Percentiles rank a stretch among this genome's conserved stretches.
These are phyloP conservation scores for Dysphania ambrosioides DNA, from an alignment of 148 eudicot species.

Conservation along the genomic window DNA sequence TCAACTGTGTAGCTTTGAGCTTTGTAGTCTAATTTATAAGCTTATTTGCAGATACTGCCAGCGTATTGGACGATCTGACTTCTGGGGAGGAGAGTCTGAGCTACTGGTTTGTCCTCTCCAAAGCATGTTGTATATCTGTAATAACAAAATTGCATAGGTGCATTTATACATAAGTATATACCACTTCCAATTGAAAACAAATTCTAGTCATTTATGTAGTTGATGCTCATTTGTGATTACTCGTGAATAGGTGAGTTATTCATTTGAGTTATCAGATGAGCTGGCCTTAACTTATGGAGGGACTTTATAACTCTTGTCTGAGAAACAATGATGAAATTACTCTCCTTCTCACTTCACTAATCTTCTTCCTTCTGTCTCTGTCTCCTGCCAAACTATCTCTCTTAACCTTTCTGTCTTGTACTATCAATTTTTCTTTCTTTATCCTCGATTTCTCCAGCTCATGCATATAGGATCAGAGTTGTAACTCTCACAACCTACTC, in stretches of 20 bases:
- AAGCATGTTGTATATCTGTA: not conserved
- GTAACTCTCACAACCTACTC: too few species aligned
- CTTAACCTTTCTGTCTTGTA: too few species aligned
- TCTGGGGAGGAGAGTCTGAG: constrained; percentile 99
- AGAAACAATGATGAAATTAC: not conserved
- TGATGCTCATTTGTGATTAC: not conserved
- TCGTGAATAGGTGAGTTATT: not conserved
- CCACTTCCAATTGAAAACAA: too few species aligned
- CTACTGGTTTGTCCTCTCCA: constrained; percentile 62
- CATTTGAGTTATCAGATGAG: not conserved
- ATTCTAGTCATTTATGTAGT: too few species aligned
- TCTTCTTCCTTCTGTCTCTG: too few species aligned
- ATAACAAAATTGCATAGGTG: not conserved
- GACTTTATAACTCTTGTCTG: not conserved
- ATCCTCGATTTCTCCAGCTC: too few species aligned
- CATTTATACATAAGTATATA: too few species aligned
- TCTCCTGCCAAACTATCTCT: too few species aligned
- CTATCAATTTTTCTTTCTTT: too few species aligned
- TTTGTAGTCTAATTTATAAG: not conserved
- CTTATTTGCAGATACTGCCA: constrained; percentile 69
- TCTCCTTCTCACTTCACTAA: not conserved
- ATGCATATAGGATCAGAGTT: too few species aligned
- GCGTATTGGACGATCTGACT: constrained; percentile 78
- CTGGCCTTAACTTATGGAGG: not conserved
- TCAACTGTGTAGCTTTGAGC: constrained; percentile 1